Conservation (phyloP, 805 yeast species). For the Ogataea sp. region DNA sequence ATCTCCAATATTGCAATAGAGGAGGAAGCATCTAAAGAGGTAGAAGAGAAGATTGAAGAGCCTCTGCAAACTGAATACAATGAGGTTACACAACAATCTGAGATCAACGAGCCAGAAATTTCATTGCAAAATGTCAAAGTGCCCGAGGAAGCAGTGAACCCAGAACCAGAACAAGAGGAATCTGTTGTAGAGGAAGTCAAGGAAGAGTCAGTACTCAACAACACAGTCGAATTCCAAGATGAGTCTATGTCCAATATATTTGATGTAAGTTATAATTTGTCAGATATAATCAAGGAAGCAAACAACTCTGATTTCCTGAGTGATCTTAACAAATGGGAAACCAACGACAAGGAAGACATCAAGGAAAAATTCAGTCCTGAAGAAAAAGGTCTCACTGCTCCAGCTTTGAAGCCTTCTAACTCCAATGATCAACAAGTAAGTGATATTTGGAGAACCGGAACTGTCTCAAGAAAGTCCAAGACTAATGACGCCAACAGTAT, state of each 20-base stretch:
- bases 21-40: not conserved
- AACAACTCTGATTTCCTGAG: conserved; percentile 35
- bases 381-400: not conserved
- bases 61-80: no score
- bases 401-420: conserved; percentile 1
- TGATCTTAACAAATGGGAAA: conserved; percentile 30
- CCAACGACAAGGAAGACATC: conserved; percentile 1
- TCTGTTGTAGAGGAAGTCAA: not conserved
- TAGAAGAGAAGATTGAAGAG: no score
- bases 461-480: conserved; percentile 12
- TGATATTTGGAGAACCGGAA: conserved; percentile 22
- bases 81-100: not conserved
- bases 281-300: conserved; percentile 28
- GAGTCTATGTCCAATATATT: not conserved
- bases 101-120: no score
- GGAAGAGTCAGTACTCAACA: no score
- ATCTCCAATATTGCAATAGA: not conserved
- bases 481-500: conserved; percentile 1
- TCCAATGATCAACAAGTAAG: conserved; percentile 11
- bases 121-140: no score
- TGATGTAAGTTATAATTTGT: conserved; percentile 10
- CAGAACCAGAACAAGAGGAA: not conserved
- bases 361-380: conserved; percentile 1
- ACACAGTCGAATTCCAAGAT: no score
- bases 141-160: no score